Conservation (phyloP, 805 yeast genomes). For the Starmerella geochares region DNA sequence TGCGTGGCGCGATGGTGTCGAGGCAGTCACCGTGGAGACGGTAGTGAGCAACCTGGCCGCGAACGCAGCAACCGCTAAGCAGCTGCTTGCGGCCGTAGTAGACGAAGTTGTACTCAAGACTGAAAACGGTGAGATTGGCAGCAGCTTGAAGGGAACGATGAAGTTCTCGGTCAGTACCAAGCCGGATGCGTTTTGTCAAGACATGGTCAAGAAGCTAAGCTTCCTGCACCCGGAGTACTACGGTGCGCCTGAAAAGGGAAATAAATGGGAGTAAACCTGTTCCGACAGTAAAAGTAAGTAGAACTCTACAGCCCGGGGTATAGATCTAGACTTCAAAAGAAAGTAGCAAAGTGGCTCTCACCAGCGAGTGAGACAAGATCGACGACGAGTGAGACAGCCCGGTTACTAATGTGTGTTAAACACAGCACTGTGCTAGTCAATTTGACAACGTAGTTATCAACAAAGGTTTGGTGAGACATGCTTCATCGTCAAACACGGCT, state of each 20-base stretch:
- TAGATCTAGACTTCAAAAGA: too few species aligned
- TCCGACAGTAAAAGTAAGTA: too few species aligned
- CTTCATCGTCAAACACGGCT: too few species aligned
- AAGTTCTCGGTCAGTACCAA: slow-evolving; percentile 72
- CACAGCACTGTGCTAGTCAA: too few species aligned
- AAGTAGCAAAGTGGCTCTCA: too few species aligned
- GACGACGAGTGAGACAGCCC: too few species aligned
- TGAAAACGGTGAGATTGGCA: slow-evolving; percentile 55
- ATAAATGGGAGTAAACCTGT: background rate
- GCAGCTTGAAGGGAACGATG: slow-evolving; percentile 63
- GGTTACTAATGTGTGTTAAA: too few species aligned
- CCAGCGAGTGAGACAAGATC: too few species aligned
- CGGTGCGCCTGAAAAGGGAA: background rate
- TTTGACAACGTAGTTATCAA: too few species aligned
- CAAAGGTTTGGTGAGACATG: too few species aligned
- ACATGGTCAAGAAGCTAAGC: slow-evolving; percentile 68
- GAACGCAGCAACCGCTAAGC: slow-evolving; percentile 76
- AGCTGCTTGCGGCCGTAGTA: slow-evolving; percentile 59
- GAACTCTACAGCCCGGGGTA: too few species aligned
- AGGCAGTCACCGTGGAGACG: slow-evolving; percentile 96
- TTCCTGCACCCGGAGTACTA: slow-evolving; percentile 67
- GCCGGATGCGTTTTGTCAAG: slow-evolving; percentile 60
- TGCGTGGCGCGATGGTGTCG: slow-evolving; percentile 93
- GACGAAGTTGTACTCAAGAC: slow-evolving; percentile 51
- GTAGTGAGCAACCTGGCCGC: slow-evolving; percentile 85